Evolutionary conservation across 2,329 filamentous ascomycete species (phyloP).

Genomic region (Fusarium liriodendri): DNA sequence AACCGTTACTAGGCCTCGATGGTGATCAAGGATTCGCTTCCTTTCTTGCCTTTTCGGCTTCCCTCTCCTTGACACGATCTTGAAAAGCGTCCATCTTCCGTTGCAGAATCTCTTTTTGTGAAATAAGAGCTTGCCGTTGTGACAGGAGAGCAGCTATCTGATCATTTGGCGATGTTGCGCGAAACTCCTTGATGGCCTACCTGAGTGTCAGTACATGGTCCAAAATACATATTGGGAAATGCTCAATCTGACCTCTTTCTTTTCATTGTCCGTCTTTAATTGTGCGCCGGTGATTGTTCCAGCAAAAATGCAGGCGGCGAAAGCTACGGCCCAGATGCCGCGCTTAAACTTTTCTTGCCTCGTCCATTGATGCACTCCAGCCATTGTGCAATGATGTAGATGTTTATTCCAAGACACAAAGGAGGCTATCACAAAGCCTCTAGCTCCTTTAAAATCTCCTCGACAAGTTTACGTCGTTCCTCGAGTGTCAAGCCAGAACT

Average conservation of each 20-base stretch:
- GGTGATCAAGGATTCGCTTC: constrained; percentile 11
- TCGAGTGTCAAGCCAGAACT: constrained; percentile 28
- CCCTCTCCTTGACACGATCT: constrained; percentile 52
- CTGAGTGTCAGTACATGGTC: not conserved
- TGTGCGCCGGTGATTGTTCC: constrained; percentile 62
- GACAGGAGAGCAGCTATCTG: constrained; percentile 59
- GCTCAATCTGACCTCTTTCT: constrained; percentile 51
- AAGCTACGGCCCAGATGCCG: constrained; percentile 55
- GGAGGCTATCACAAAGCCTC: constrained; percentile 39
- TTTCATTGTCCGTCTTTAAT: constrained; percentile 61
- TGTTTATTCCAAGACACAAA: not conserved
- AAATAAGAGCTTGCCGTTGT: constrained; percentile 53
- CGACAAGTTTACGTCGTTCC: constrained; percentile 38
- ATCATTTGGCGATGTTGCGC: constrained; percentile 54
- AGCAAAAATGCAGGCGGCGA: constrained; percentile 59
- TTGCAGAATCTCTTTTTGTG: constrained; percentile 54
- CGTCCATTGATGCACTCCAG: constrained; percentile 40
- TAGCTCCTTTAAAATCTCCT: constrained; percentile 39
- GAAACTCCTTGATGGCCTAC: constrained; percentile 52
- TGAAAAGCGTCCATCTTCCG: constrained; percentile 55
- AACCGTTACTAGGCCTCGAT: not conserved
- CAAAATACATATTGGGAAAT: not conserved
- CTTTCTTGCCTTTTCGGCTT: constrained; percentile 43
- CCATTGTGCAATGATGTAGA: constrained; percentile 18
- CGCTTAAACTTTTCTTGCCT: constrained; percentile 49